Conservation (phyloP, 169 alveolate genomes). For the Prorocentrum cordatum region DNA sequence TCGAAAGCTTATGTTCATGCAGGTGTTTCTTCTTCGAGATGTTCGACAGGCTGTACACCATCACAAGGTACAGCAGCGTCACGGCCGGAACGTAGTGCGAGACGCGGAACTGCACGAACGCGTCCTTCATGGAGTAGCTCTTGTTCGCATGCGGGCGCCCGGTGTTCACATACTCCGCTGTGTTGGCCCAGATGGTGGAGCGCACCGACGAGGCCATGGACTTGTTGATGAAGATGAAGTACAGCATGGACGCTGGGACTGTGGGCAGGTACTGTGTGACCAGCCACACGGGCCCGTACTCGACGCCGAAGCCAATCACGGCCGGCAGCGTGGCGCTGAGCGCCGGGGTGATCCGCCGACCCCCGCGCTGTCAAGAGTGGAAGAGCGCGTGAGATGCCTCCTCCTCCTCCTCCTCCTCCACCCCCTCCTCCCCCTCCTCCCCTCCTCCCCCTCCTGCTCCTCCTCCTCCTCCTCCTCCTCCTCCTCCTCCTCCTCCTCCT, state of each 20-base stretch:
- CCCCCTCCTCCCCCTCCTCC: too few species aligned
- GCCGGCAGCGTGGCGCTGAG: constrained; percentile 54
- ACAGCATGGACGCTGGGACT: constrained; percentile 44
- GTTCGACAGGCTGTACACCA: too few species aligned
- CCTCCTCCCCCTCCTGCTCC: too few species aligned
- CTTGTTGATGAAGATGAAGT: constrained; percentile 53
- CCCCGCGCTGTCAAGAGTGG: too few species aligned
- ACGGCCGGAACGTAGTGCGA: background rate
- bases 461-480: too few species aligned
- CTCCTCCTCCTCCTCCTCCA: too few species aligned
- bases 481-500: too few species aligned
- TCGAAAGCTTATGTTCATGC: too few species aligned
- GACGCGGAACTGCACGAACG: background rate
- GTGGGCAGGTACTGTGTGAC: constrained; percentile 17
- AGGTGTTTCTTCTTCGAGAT: too few species aligned
- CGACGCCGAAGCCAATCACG: constrained; percentile 43
- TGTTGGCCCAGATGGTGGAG: constrained; percentile 24
- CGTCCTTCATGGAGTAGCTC: constrained; percentile 48
- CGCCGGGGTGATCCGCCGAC: constrained; percentile 52
- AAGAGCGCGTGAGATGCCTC: too few species aligned
- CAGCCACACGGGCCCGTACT: constrained; percentile 57
- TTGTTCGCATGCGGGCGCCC: constrained; percentile 59
- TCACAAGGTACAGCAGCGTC: too few species aligned
- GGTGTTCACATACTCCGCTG: constrained; percentile 47
- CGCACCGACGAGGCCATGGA: constrained; percentile 54